Evolutionary conservation across 1,284 basidiomycete species (phyloP), one percentile per base, ranked within the genome.

Genomic region (Microbotryomycetes sp.): DNA sequence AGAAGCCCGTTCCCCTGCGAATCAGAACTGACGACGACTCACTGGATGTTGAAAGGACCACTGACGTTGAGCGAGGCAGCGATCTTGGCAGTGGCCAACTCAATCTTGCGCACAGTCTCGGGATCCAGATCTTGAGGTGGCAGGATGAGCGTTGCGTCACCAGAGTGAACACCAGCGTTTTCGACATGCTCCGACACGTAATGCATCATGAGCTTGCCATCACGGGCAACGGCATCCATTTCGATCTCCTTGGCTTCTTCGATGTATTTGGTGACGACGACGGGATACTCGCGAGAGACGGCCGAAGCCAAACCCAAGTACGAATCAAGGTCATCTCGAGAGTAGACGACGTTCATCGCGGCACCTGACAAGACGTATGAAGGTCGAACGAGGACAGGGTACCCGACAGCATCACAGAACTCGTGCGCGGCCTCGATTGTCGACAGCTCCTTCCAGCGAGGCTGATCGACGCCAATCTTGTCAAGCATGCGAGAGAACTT

Each of bases 231-330:
- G 26, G 96, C 94, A 74, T 98, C 94, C 92, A 98, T 97, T 81
- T 98, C 96, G 71, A 97, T 98, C 79, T 98, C 96, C 81, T 98
- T 97, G 50, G 94, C 94, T 74, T 94, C 90, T 77, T 98, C 94
- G 74, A 98, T 96, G 79, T 97, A 98, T 78, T 97, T 97, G 68
- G 91, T 90, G 77, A 97, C 97, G 70, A 98, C 96, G 66, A 97
- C 94, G 1, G 96, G 94, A 75, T 97, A 89, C 57, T 97, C 94
- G 61, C 92, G 86, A 58, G 96, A 97, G 62, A 98, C 92, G 58
- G 90, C 92, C 15, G 93, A 87, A n/a, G 94, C 94, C 78, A 92
- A 92, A 9, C 88, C 88, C 65, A 98, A 82, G 77, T 97, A 97
- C 76, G 85, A 90, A 58, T 84, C 84, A 36, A 98, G 81, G 75